Conservation (phyloP, 2,329 filamentous ascomycete genomes). For the Fusarium equiseti region DNA sequence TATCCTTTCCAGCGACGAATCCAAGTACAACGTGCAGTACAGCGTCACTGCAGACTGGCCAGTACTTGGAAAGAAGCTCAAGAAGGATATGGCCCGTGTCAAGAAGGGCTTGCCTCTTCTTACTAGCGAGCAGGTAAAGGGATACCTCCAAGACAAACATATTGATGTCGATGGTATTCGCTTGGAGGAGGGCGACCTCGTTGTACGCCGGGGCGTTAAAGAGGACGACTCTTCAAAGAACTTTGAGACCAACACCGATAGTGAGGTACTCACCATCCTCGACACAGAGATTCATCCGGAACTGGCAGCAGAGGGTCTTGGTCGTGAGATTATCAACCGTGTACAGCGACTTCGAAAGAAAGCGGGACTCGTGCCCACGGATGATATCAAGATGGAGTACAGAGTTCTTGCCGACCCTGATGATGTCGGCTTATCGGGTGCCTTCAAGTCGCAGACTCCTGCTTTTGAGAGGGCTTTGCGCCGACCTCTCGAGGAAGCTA, state of each 20-base stretch:
- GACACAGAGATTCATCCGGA: constrained; percentile 86
- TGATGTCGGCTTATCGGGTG: constrained; percentile 75
- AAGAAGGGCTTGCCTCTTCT: constrained; percentile 89
- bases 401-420: constrained; percentile 83
- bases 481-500: constrained; percentile 73
- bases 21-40: constrained; percentile 92
- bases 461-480: constrained; percentile 82
- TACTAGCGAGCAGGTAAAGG: constrained; percentile 82
- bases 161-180: constrained; percentile 89
- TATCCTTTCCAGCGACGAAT: constrained; percentile 86
- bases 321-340: constrained; percentile 91
- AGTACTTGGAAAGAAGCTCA: constrained; percentile 93
- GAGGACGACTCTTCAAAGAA: constrained; percentile 77
- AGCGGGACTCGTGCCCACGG: constrained; percentile 88
- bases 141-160: constrained; percentile 78
- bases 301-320: constrained; percentile 87
- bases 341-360: constrained; percentile 95
- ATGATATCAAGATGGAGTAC: constrained; percentile 97
- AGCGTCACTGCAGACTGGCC: constrained; percentile 93
- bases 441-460: constrained; percentile 75
- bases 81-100: constrained; percentile 92
- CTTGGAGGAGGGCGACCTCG: constrained; percentile 84
- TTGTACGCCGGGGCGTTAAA: constrained; percentile 80
- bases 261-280: constrained; percentile 92
- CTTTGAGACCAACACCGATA: constrained; percentile 88